These are phyloP conservation scores for Hibiscus syriacus DNA, from an alignment of 345 rosid species.

Conservation along the genomic window DNA sequence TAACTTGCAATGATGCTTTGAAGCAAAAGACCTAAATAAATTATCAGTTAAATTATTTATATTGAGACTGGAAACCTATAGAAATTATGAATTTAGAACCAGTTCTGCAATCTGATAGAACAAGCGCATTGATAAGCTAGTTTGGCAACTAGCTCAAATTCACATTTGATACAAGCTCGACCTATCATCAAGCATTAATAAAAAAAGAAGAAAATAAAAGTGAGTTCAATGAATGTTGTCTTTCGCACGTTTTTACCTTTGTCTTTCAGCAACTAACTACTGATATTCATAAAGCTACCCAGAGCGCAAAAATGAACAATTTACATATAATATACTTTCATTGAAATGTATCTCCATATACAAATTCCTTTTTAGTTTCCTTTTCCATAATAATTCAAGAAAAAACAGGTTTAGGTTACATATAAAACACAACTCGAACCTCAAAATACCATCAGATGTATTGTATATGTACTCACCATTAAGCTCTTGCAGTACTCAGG, in stretches of 20 bases:
- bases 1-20: too few relatives aligned
- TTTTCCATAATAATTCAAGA: background rate
- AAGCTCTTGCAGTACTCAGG: conserved; percentile 41
- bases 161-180: background rate
- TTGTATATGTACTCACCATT: conserved; percentile 31
- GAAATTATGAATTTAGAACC: background rate
- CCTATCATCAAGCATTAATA: background rate
- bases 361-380: background rate
- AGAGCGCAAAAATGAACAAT: too few relatives aligned
- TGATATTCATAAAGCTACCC: too few relatives aligned
- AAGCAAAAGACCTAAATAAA: too few relatives aligned
- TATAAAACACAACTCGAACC: background rate
- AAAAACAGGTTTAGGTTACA: background rate
- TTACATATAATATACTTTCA: background rate
- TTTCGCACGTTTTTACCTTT: too few relatives aligned
- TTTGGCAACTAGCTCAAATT: background rate
- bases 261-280: too few relatives aligned
- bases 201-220: too few relatives aligned
- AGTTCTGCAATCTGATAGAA: background rate
- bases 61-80: too few relatives aligned
- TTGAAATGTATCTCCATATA: background rate
- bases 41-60: too few relatives aligned
- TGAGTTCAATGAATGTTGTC: too few relatives aligned
- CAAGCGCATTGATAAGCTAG: background rate
- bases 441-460: background rate